Conservation (phyloP, 495 filamentous ascomycete genomes). For the Xylaria sp. region DNA sequence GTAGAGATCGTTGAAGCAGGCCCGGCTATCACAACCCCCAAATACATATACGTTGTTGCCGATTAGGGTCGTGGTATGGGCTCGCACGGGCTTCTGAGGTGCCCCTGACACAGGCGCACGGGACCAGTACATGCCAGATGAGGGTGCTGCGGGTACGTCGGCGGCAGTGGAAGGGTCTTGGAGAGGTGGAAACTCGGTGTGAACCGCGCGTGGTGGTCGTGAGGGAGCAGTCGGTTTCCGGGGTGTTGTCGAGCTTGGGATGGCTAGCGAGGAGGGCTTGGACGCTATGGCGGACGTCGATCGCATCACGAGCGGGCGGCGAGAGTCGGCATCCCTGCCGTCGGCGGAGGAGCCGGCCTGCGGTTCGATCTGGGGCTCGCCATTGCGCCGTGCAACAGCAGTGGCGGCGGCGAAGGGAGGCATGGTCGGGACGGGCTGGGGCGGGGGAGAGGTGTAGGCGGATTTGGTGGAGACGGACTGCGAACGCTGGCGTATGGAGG, state of each 20-base stretch:
- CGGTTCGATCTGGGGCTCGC: slow-evolving; percentile 37
- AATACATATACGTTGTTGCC: slow-evolving; percentile 70
- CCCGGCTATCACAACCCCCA: slow-evolving; percentile 68
- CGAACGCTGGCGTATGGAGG: slow-evolving; percentile 57
- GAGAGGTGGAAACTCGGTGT: slow-evolving; percentile 60
- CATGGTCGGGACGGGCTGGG: slow-evolving; percentile 32
- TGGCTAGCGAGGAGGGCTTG: slow-evolving; percentile 40
- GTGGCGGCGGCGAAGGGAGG: slow-evolving; percentile 37
- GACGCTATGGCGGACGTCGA: slow-evolving; percentile 61
- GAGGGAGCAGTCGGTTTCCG: slow-evolving; percentile 38
- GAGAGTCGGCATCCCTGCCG: slow-evolving; percentile 38
- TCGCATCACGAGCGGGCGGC: slow-evolving; percentile 49
- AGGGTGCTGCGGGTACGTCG: slow-evolving; percentile 65
- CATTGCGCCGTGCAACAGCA: slow-evolving; percentile 32
- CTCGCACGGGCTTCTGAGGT: slow-evolving; percentile 63
- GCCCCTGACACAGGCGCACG: slow-evolving; percentile 63
- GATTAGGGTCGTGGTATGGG: slow-evolving; percentile 67
- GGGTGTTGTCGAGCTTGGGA: slow-evolving; percentile 35
- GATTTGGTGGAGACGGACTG: slow-evolving; percentile 50
- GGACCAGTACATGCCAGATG: slow-evolving; percentile 74
- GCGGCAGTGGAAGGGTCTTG: slow-evolving; percentile 62
- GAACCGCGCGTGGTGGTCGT: slow-evolving; percentile 41
- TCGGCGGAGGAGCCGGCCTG: slow-evolving; percentile 54
- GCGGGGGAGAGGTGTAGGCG: slow-evolving; percentile 39
- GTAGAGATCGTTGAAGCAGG: slow-evolving; percentile 71